Base-by-base conservation (phyloP, 208 protist genomes). In the Trypanosoma avium region DNA sequence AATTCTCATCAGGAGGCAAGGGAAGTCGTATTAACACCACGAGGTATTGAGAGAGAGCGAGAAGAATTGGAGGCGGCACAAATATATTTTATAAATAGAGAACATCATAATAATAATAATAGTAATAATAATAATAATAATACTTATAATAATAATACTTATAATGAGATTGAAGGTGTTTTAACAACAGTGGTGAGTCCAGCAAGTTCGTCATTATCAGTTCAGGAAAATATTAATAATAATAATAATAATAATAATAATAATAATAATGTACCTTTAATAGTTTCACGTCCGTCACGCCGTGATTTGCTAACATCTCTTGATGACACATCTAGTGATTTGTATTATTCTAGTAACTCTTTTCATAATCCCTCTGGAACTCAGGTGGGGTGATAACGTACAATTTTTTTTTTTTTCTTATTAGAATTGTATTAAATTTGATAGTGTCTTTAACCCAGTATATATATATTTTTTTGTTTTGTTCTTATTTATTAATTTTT, bases 201-300 rank as follows among this genome's bases (percentile, higher is more conserved):
- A 24, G 36, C 52, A 42, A 26, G 52, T n/a, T n/a, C n/a, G n/a
- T n/a, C n/a, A n/a, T n/a, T n/a, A n/a, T n/a, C n/a, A n/a, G n/a
- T n/a, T n/a, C n/a, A n/a, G n/a, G n/a, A n/a, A 50, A 9, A 42
- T 13, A 2, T n/a, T 2, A 42, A 42, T 42, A 15, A 42, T 15
- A 42, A 42, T 9, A 9, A 19, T 26, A 19, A 10, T 9, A 12
- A 32, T 21, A 10, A 17, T 15, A 21, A 36, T 6, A 30, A 43
- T 4, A 4, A 42, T 21, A 26, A 57, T 19, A 7, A 10, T n/a
- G 29, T 9, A 15, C 52, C 52, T 5, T 17, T 57, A 13, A 57
- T 30, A 6, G 52, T 57, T 36, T 21, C 24, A 36, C 52, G 19
- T 8, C 52, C 52, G 17, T 57, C 52, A 42, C 52, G 52, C 42